Base-by-base conservation (phyloP, 257 asterid species). In the Petunia secreta region DNA sequence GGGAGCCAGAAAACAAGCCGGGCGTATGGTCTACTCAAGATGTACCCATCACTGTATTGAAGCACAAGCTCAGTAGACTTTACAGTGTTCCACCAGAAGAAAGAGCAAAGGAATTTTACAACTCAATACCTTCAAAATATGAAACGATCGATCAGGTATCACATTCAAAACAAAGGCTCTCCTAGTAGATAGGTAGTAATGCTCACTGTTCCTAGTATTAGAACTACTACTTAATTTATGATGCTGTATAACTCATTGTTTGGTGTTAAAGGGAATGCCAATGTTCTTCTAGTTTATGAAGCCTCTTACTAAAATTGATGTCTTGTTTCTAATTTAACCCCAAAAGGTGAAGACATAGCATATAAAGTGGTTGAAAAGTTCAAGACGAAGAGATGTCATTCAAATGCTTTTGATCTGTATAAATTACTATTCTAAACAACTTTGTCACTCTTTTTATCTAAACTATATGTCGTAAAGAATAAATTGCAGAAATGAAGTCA, bases 141-240 rank as follows among this genome's bases (percentile, higher is more conserved):
- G 98, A 94, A 78, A 73, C 85, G 68, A 88, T 92, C 5, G 98
- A 94, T 85, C 96, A 92, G 97, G 96, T 90, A 77, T n/a, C 25
- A 59, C 75, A 25, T 50, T 59, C 36, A 38, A 68, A 74, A 11
- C 64, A 64, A 37, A 57, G 5, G 10, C 63, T 15, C 44, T 63
- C 43, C 57, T 38, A 46, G 50, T 34, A n/a, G 57, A 14, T 64
- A 63, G 10, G 39, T 25, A 64, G 50, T 64, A 64, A 64, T 39
- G 14, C 36, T 65, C n/a, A 59, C 41, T 43, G 75, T 41, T 8
- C 11, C 57, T 52, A 10, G 4, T 52, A 10, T 3, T 52, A 10
- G 11, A 8, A 15, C 14, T 15, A 15, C 57, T 25, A 25, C 25
- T 25, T 25, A 25, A 25, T 25, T 25, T 25, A 25, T 25, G 25